These are phyloP conservation scores for Kodamaea sp. DNA, from an alignment of 1,139 yeast genomes.

Conservation along the genomic window DNA sequence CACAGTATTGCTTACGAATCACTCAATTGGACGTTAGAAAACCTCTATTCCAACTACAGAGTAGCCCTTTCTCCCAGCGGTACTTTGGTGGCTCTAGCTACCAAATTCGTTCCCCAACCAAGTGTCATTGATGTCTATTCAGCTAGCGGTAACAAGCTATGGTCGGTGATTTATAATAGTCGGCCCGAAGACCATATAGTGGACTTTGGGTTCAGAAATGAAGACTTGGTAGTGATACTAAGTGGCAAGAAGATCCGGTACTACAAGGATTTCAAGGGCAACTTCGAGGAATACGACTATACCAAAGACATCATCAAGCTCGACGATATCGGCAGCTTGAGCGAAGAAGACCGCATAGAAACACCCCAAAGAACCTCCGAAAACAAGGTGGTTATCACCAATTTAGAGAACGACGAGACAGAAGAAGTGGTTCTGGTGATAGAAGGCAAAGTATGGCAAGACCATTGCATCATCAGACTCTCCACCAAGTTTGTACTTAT, in stretches of 20 bases:
- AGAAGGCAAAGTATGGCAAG: slow-evolving; percentile 25
- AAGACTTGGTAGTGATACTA: slow-evolving; percentile 62
- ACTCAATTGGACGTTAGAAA: slow-evolving; percentile 38
- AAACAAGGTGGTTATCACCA: slow-evolving; percentile 25
- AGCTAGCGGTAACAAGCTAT: slow-evolving; percentile 52
- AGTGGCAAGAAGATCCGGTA: slow-evolving; percentile 58
- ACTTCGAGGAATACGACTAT: slow-evolving; percentile 52
- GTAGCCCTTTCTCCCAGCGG: slow-evolving; percentile 31
- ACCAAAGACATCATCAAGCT: slow-evolving; percentile 37
- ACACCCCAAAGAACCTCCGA: neutral
- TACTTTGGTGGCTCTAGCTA: slow-evolving; percentile 40
- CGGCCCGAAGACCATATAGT: slow-evolving; percentile 55
- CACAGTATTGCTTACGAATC: slow-evolving; percentile 45
- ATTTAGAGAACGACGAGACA: slow-evolving; percentile 33
- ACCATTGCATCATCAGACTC: slow-evolving; percentile 34
- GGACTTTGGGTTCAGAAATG: slow-evolving; percentile 58
- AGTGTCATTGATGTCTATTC: slow-evolving; percentile 51
- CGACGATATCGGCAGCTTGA: slow-evolving; percentile 19
- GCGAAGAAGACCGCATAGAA: neutral
- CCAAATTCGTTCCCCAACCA: slow-evolving; percentile 34
- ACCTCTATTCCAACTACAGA: slow-evolving; percentile 29
- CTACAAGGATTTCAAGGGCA: slow-evolving; percentile 71
- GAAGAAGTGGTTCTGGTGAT: slow-evolving; percentile 34
- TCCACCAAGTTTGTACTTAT: slow-evolving; percentile 29
- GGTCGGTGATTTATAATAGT: slow-evolving; percentile 54